Conservation (phyloP, 805 yeast species). For the Zygoascus tannicola region DNA sequence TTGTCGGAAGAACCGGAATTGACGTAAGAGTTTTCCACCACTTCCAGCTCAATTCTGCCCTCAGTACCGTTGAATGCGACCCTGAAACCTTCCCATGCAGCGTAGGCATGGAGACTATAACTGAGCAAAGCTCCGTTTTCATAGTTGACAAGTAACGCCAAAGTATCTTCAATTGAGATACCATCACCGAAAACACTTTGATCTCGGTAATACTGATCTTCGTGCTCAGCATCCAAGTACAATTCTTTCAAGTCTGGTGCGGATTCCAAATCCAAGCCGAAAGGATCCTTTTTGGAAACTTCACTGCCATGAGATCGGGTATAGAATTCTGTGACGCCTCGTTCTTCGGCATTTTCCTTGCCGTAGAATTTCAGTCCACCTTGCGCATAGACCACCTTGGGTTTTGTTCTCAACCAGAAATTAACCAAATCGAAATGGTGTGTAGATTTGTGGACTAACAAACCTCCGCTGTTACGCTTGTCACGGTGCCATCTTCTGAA, state of each 20-base stretch:
- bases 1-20: conserved; percentile 12
- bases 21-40: conserved; percentile 11
- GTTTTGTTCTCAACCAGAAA: conserved; percentile 11
- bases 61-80: conserved; percentile 11
- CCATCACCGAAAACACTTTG: conserved; percentile 14
- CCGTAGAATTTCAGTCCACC: conserved; percentile 13
- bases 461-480: conserved; percentile 13
- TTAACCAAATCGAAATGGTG: conserved; percentile 13
- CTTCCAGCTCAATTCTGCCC: conserved; percentile 10
- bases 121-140: conserved; percentile 9
- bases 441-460: conserved; percentile 13
- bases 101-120: conserved; percentile 11
- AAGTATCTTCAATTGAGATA: conserved; percentile 12
- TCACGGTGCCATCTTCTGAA: conserved; percentile 13
- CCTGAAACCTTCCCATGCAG: conserved; percentile 12
- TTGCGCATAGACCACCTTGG: conserved; percentile 11
- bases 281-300: conserved; percentile 9
- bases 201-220: conserved; percentile 11
- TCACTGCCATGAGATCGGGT: conserved; percentile 12
- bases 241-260: conserved; percentile 7
- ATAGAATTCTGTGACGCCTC: conserved; percentile 11
- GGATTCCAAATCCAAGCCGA: conserved; percentile 8
- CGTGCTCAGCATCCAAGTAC: conserved; percentile 14
- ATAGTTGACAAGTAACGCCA: conserved; percentile 11
- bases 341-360: conserved; percentile 12